A percentile compares a stretch with the other conserved stretches of the same genome.
These are phyloP conservation scores for Jatropha podagrica DNA, from an alignment of 441 rosid genomes.

Conservation along the genomic window DNA sequence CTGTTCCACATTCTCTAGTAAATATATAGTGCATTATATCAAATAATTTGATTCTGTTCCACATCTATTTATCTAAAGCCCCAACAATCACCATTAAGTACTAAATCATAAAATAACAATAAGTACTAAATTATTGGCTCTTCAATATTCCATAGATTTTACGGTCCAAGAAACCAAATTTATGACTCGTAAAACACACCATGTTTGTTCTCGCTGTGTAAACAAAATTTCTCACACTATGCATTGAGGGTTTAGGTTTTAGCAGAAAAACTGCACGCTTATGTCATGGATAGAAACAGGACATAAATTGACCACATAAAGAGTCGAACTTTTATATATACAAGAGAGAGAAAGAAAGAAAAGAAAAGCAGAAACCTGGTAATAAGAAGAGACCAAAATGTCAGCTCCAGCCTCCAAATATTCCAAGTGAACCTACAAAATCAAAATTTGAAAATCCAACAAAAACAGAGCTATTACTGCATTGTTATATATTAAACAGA, in stretches of 20 bases:
- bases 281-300: background rate
- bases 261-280: background rate
- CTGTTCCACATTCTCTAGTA: background rate
- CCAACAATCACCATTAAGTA: background rate
- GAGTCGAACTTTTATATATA: background rate
- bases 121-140: background rate
- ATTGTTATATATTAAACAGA: background rate
- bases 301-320: background rate
- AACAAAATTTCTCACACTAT: background rate
- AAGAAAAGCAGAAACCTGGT: slow-evolving; percentile 56
- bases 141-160: background rate
- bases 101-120: background rate
- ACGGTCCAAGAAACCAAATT: background rate
- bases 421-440: slow-evolving; percentile 75
- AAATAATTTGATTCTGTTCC: background rate
- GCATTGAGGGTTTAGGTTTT: background rate
- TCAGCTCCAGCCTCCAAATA: slow-evolving; percentile 95
- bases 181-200: background rate
- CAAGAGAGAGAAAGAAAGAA: too few species aligned
- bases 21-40: background rate
- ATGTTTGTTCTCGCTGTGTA: background rate
- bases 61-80: background rate
- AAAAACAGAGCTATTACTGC: background rate
- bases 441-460: background rate
- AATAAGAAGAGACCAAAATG: slow-evolving; percentile 79